A percentile compares a stretch with the other conserved stretches of the same genome.
Evolutionary conservation across 2,329 filamentous ascomycete genomes (phyloP).

Genomic region (Verticillium nubilum): DNA sequence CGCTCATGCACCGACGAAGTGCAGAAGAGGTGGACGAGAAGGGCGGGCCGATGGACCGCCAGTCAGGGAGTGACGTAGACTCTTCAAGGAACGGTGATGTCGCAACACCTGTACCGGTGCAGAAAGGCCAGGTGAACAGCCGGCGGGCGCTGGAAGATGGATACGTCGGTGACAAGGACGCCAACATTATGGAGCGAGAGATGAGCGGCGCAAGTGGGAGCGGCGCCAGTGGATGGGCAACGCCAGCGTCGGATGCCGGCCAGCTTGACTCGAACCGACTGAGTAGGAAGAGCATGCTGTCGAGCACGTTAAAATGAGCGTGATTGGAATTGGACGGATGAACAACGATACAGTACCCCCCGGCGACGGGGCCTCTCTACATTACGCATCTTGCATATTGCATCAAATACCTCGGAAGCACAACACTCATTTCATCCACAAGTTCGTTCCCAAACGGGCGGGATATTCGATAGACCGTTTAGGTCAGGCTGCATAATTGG

Average conservation of each 20-base stretch:
- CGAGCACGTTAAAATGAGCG: background rate
- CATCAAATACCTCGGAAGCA: background rate
- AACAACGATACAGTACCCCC: background rate
- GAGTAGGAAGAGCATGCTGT: background rate
- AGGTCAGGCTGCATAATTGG: background rate
- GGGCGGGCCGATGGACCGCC: constrained; percentile 7
- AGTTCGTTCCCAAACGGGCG: background rate
- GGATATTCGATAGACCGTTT: background rate
- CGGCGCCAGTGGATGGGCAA: background rate
- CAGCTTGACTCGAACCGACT: background rate
- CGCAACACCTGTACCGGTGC: background rate
- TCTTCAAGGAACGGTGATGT: background rate
- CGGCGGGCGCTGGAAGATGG: background rate
- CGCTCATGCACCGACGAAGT: background rate
- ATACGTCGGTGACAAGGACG: background rate
- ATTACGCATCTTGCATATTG: background rate
- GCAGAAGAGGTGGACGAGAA: constrained; percentile 9
- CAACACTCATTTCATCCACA: background rate
- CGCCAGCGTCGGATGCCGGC: background rate
- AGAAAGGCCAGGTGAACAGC: background rate
- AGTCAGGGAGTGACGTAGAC: constrained; percentile 5
- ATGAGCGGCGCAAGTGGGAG: constrained; percentile 1
- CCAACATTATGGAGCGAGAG: background rate
- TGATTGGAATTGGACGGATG: background rate
- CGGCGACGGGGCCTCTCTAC: background rate